Evolutionary conservation across 176 grass and related monocot genomes (phyloP), one percentile per base, ranked within the genome.

Genomic region (Miscanthus lutarioriparius): DNA sequence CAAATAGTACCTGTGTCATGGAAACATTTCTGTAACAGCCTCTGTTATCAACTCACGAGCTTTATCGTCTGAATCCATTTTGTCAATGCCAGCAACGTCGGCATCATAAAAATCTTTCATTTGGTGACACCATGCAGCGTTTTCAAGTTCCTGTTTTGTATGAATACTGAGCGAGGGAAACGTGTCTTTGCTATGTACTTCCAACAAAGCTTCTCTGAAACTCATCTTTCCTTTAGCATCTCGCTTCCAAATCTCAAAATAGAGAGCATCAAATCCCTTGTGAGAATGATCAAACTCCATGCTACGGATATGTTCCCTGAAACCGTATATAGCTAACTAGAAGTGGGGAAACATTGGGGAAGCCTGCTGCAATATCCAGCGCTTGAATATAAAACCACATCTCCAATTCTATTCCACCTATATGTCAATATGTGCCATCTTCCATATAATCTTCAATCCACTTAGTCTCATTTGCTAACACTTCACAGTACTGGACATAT

Each of bases 171-270:
- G n/a, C 1, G 26, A 40, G 2, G 81, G 44, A 63, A 37, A 35
- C 33, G 4, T 35, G 33, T 4, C 33, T 35, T 35, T 35, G 33
- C 33, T 35, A 35, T 4, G 33, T 4, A 35, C 3, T 35, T 35
- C 33, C 33, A 35, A 35, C 41, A 76, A 65, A 36, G 61, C 72
- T 38, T 65, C 32, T 8, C 3, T 26, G 17, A 38, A 76, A 27
- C 65, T n/a, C 71, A 51, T 84, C 35, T 69, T 68, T 44, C 8
- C n/a, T 26, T 58, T 85, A 77, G 83, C 83, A 85, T 44, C 32
- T 4, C 66, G 38, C 49, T 78, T 85, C 51, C 83, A 79, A 61
- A 85, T 59, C 83, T 78, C 49, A 78, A 85, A 69, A 61, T 70
- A 78, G 36, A 85, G 11, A 45, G 7, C 25, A 62, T 85, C 56